Evolutionary conservation across 164 flowering plant species (phyloP).

Genomic region (Nymphaea colorata): DNA sequence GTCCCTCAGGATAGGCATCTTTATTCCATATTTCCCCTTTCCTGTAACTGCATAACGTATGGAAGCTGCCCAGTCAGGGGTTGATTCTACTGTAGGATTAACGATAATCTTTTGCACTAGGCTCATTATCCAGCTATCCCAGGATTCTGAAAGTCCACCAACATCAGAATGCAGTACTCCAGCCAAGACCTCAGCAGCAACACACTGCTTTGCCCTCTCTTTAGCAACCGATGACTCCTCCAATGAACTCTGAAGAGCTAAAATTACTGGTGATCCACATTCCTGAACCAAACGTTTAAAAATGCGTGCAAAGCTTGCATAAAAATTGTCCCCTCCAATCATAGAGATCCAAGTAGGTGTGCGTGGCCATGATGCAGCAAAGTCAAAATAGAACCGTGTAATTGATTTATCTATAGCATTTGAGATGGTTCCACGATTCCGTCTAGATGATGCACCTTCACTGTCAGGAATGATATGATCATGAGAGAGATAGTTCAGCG

Average conservation of each 20-base stretch:
- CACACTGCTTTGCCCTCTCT: conserved; percentile 97
- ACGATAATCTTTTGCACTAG: conserved; percentile 55
- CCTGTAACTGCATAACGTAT: conserved; percentile 97
- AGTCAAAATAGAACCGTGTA: conserved; percentile 89
- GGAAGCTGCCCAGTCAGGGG: conserved; percentile 97
- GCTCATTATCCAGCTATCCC: conserved; percentile 78
- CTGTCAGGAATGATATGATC: conserved; percentile 71
- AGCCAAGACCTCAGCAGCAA: conserved; percentile 96
- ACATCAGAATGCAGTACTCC: conserved; percentile 92
- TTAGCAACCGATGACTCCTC: conserved; percentile 71
- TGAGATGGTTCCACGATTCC: conserved; percentile 48
- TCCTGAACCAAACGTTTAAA: conserved; percentile 86
- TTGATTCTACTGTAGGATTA: conserved; percentile 81
- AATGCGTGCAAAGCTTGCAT: conserved; percentile 83
- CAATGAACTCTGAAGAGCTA: conserved; percentile 43
- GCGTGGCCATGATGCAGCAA: conserved; percentile 95
- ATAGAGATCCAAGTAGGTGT: conserved; percentile 96
- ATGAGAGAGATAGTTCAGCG: conserved; percentile 78
- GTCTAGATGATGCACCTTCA: conserved; percentile 62
- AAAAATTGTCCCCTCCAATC: conserved; percentile 69
- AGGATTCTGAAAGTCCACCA: conserved; percentile 56
- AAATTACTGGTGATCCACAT: conserved; percentile 80
- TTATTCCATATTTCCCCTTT: conserved; percentile 81
- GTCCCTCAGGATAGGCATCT: conserved; percentile 64
- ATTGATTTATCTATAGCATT: conserved; percentile 87